These are phyloP conservation scores for Leccinum solheimii DNA, from an alignment of 1,284 basidiomycete species.

Conservation along the genomic window DNA sequence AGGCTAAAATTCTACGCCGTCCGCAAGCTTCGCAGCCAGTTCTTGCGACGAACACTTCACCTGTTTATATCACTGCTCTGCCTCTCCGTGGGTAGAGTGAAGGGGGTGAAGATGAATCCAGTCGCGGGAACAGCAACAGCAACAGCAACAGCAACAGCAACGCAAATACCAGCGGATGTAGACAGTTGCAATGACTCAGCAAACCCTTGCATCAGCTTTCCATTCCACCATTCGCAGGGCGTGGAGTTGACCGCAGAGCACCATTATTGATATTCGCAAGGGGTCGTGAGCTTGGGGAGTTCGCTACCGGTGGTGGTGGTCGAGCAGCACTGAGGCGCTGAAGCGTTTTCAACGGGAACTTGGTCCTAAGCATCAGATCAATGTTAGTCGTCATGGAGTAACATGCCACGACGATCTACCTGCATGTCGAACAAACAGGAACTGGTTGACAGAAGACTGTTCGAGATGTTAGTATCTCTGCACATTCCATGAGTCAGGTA, in stretches of 20 bases:
- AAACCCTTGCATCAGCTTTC: constrained; percentile 11
- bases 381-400: not conserved
- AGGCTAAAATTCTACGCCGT: constrained; percentile 49
- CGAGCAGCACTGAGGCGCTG: constrained; percentile 72
- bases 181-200: not conserved
- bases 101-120: not conserved
- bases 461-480: constrained; percentile 11
- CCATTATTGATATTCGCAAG: constrained; percentile 33
- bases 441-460: constrained; percentile 90
- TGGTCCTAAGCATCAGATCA: constrained; percentile 58
- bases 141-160: not conserved
- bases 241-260: constrained; percentile 17
- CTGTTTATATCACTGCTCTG: constrained; percentile 55
- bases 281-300: constrained; percentile 24
- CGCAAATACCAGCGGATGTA: not conserved
- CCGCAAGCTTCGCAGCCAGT: constrained; percentile 27
- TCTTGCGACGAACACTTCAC: constrained; percentile 29
- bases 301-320: constrained; percentile 33
- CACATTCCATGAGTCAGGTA: not conserved
- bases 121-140: not conserved
- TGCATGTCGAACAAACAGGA: constrained; percentile 92
- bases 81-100: constrained; percentile 33
- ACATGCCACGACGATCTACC: constrained; percentile 47
- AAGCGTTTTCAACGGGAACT: constrained; percentile 88
- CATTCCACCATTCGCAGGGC: constrained; percentile 22